These are phyloP conservation scores for Aspergillus costaricaensis DNA, from an alignment of 2,329 filamentous ascomycete species.

Conservation along the genomic window DNA sequence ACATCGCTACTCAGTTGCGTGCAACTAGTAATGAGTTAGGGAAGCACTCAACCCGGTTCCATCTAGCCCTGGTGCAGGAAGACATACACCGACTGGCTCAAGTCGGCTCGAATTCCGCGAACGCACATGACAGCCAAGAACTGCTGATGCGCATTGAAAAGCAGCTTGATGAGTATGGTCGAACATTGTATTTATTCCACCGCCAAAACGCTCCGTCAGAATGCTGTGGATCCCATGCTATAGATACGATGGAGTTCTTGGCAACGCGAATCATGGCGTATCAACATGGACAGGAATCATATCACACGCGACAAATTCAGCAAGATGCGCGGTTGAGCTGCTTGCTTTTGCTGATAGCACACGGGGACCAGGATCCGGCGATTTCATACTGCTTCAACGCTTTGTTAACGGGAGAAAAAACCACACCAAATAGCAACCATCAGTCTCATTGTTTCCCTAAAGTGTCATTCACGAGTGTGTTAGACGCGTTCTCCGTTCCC, in stretches of 20 bases:
- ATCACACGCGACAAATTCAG: neutral
- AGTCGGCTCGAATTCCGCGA: neutral
- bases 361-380: conserved; percentile 2
- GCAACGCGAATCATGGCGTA: neutral
- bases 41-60: neutral
- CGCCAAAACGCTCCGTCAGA: neutral
- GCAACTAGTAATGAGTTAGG: neutral
- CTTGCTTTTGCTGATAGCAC: conserved; percentile 2
- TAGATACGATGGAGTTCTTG: neutral
- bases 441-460: no score
- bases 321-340: conserved; percentile 3
- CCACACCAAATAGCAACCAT: neutral
- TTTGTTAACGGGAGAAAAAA: neutral
- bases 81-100: neutral
- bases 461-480: neutral
- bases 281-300: neutral
- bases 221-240: neutral
- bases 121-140: neutral
- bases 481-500: conserved; percentile 4
- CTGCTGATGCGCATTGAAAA: neutral
- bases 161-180: neutral
- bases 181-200: neutral
- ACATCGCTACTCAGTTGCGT: neutral
- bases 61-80: conserved; percentile 5
- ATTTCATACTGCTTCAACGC: neutral